A percentile compares a stretch with the other conserved stretches of the same genome.
phyloP scores from a whole-genome alignment of 768 basidiomycete species.

The Kwoniella mangroviensis region DNA sequence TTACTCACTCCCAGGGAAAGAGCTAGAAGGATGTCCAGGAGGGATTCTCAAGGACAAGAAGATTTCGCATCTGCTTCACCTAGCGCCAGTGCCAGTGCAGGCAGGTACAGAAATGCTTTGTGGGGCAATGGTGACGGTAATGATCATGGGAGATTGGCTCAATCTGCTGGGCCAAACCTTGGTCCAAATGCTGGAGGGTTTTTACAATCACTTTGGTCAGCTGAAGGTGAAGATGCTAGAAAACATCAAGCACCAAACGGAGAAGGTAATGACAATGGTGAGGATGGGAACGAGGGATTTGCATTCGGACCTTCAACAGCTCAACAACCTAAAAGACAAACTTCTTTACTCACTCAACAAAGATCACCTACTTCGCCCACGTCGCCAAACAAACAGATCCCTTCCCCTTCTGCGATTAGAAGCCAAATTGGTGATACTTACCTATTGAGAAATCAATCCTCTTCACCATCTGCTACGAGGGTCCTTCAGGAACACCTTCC shows the following conservation, averaged over 20 bases:
- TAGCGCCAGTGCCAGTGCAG: not conserved
- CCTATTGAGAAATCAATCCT: conserved; percentile 33
- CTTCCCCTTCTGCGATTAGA: conserved; percentile 22
- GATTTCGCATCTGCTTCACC: conserved; percentile 30
- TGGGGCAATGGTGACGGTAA: not conserved
- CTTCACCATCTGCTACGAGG: conserved; percentile 66
- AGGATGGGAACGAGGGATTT: conserved; percentile 17
- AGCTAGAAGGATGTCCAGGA: conserved; percentile 68
- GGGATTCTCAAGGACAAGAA: conserved; percentile 47
- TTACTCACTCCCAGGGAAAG: conserved; percentile 87
- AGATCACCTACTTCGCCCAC: conserved; percentile 29
- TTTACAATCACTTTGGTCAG: conserved; percentile 68
- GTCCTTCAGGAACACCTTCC: conserved; percentile 86
- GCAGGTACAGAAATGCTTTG: conserved; percentile 5
- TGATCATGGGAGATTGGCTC: conserved; percentile 47
- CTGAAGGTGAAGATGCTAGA: conserved; percentile 59
- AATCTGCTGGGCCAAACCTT: conserved; percentile 53
- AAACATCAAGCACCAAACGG: conserved; percentile 13
- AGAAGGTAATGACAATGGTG: not conserved
- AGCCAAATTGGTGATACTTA: conserved; percentile 1
- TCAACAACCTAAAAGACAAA: conserved; percentile 18
- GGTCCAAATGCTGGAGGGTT: conserved; percentile 43
- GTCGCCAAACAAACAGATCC: conserved; percentile 23
- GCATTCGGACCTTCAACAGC: conserved; percentile 36
- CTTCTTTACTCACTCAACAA: conserved; percentile 44